These are phyloP conservation scores for Salix caprea DNA, from an alignment of 345 rosid genomes.

Conservation along the genomic window DNA sequence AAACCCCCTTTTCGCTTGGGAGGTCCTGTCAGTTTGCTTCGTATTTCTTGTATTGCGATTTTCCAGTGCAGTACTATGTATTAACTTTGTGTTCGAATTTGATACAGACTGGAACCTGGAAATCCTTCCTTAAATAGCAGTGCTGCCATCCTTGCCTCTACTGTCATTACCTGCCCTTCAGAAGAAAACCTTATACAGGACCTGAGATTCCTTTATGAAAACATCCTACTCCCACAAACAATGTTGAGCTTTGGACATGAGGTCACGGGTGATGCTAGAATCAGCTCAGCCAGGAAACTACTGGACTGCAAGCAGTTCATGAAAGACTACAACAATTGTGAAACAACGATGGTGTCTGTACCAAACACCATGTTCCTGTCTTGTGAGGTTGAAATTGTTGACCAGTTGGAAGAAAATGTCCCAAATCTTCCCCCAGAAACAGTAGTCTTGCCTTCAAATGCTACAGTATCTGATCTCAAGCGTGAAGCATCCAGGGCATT, in stretches of 20 bases:
- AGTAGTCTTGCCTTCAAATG: constrained; percentile 35
- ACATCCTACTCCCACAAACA: constrained; percentile 40
- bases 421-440: constrained; percentile 40
- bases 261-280: constrained; percentile 16
- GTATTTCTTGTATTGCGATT: neutral
- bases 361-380: constrained; percentile 25
- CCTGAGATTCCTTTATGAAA: constrained; percentile 40
- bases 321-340: constrained; percentile 41
- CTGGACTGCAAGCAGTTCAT: constrained; percentile 75
- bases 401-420: constrained; percentile 27
- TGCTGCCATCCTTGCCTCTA: constrained; percentile 10
- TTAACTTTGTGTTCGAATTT: constrained; percentile 6
- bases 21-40: neutral
- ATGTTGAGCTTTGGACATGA: constrained; percentile 33
- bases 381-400: constrained; percentile 45
- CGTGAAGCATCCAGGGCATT: constrained; percentile 46
- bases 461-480: constrained; percentile 53
- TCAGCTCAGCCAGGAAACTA: constrained; percentile 46
- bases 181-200: constrained; percentile 45
- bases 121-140: constrained; percentile 15
- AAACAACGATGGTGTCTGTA: neutral
- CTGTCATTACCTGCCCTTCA: constrained; percentile 33
- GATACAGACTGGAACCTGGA: constrained; percentile 49
- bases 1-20: neutral
- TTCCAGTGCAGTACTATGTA: neutral